These are phyloP conservation scores for Podaxis carcinomalis DNA, from an alignment of 768 basidiomycete genomes.

Conservation along the genomic window DNA sequence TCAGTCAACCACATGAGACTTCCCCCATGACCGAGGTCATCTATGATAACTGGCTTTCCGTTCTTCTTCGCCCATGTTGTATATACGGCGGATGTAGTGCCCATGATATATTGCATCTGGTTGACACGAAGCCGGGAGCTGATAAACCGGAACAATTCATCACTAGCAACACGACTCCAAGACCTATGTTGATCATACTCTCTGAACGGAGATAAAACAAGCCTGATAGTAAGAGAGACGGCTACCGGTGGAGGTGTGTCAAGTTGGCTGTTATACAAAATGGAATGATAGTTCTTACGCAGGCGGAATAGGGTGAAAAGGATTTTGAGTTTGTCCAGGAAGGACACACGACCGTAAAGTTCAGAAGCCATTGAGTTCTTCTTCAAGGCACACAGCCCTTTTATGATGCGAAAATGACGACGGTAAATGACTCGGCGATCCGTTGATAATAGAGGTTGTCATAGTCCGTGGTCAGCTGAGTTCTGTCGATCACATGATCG, in stretches of 20 bases:
- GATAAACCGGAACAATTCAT: conserved; percentile 8
- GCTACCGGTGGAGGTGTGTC: background rate
- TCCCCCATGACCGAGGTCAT: conserved; percentile 23
- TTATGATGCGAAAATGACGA: too few relatives aligned
- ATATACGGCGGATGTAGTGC: conserved; percentile 20
- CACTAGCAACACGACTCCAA: conserved; percentile 6
- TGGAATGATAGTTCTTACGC: background rate
- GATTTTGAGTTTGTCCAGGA: background rate
- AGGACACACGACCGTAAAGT: background rate
- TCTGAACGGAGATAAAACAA: conserved; percentile 4
- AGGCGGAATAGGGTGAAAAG: background rate
- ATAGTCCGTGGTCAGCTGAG: too few relatives aligned
- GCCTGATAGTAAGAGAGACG: background rate
- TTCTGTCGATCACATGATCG: too few relatives aligned
- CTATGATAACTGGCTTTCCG: conserved; percentile 16
- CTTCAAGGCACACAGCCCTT: too few relatives aligned
- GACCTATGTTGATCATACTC: conserved; percentile 4
- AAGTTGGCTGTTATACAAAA: background rate
- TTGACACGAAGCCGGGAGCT: conserved; percentile 10
- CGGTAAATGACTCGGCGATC: background rate
- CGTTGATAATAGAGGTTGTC: background rate
- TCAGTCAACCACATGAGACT: conserved; percentile 28
- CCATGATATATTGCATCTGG: conserved; percentile 21
- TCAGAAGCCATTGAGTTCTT: background rate
- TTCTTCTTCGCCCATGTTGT: conserved; percentile 17